Percentiles rank a stretch among this genome's conserved stretches.
Evolutionary conservation across 768 basidiomycete species (phyloP).

Genomic region (Boletus sp.): DNA sequence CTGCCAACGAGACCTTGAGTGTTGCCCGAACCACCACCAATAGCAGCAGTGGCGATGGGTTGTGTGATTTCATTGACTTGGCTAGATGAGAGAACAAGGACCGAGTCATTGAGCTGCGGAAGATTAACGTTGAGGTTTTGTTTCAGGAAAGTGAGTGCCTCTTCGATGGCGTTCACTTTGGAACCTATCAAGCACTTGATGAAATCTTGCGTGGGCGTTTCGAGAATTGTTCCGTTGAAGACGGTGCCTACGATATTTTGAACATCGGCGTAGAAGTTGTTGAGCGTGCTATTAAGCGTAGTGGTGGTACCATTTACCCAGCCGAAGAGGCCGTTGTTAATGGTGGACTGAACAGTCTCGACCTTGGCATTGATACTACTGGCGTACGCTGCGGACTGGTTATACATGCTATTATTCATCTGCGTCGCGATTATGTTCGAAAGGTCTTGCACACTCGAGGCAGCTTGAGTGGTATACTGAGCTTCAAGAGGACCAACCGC

Average conservation of each 20-base stretch:
- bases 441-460: slow-evolving; percentile 61
- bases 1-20: slow-evolving; percentile 65
- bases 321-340: slow-evolving; percentile 88
- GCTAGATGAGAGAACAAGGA: slow-evolving; percentile 73
- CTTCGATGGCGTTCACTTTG: slow-evolving; percentile 84
- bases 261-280: slow-evolving; percentile 82
- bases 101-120: slow-evolving; percentile 70
- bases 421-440: slow-evolving; percentile 68
- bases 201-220: slow-evolving; percentile 81
- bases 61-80: slow-evolving; percentile 70
- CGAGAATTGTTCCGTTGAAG: slow-evolving; percentile 84
- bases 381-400: slow-evolving; percentile 78
- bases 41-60: slow-evolving; percentile 82
- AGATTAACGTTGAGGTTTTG: slow-evolving; percentile 81
- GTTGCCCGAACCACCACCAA: slow-evolving; percentile 54
- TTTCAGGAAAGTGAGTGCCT: slow-evolving; percentile 88
- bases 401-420: slow-evolving; percentile 82
- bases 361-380: slow-evolving; percentile 73
- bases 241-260: slow-evolving; percentile 73
- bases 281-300: slow-evolving; percentile 83
- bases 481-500: slow-evolving; percentile 72
- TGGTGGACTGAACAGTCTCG: slow-evolving; percentile 62
- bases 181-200: slow-evolving; percentile 87
- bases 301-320: slow-evolving; percentile 93
- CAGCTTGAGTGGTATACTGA: slow-evolving; percentile 63